Evolutionary conservation across 2,329 filamentous ascomycete genomes (phyloP).

Genomic region (Fusarium sp.): DNA sequence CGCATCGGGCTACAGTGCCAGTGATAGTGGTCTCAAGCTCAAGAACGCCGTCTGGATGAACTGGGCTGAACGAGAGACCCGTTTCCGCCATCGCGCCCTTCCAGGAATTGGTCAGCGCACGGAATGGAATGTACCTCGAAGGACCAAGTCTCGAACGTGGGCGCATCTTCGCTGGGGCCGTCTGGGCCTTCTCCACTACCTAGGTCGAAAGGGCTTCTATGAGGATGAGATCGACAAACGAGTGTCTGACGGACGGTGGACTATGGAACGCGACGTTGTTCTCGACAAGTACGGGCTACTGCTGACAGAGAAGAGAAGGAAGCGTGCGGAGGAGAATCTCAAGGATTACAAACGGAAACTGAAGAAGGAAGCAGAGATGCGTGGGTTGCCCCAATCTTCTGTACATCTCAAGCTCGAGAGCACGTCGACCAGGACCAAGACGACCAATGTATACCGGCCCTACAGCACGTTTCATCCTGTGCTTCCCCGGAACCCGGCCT

Average conservation of each 20-base stretch:
- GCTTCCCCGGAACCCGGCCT: constrained; percentile 33
- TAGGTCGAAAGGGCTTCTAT: constrained; percentile 40
- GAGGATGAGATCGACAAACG: constrained; percentile 39
- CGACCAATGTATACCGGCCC: constrained; percentile 42
- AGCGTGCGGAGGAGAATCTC: constrained; percentile 8
- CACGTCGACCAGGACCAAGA: constrained; percentile 29
- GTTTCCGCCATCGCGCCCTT: constrained; percentile 37
- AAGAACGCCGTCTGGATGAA: constrained; percentile 45
- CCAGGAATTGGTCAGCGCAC: constrained; percentile 38
- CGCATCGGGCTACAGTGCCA: constrained; percentile 41
- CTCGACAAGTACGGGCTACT: constrained; percentile 36
- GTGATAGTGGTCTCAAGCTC: constrained; percentile 43
- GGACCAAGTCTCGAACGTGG: constrained; percentile 28
- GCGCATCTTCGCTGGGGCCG: constrained; percentile 38
- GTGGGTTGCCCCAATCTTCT: neutral
- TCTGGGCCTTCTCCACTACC: constrained; percentile 37
- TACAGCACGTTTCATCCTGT: constrained; percentile 42
- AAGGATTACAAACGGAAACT: constrained; percentile 15
- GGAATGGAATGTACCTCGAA: constrained; percentile 36
- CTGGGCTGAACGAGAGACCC: constrained; percentile 42
- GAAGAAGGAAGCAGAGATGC: neutral
- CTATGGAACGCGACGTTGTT: constrained; percentile 35
- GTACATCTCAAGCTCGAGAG: constrained; percentile 7
- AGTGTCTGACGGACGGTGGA: constrained; percentile 38
- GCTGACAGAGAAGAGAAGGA: constrained; percentile 32